phyloP scores from a whole-genome alignment of 768 basidiomycete species.

The Fibroporia radiculosa region DNA sequence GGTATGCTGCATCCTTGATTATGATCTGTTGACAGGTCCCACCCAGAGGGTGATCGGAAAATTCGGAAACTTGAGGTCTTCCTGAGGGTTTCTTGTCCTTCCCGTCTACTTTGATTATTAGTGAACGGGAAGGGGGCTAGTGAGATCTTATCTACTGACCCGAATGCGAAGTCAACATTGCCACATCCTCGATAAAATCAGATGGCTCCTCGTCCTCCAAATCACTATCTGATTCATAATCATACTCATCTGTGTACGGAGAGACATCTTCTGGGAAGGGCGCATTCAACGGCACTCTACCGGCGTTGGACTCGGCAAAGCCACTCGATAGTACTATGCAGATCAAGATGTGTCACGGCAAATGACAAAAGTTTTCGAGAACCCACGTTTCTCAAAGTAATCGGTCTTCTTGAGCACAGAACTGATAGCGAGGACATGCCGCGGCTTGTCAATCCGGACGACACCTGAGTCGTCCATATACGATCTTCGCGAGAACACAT shows the following conservation, averaged over 20 bases:
- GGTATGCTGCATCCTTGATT: conserved; percentile 12
- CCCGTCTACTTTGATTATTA: no score
- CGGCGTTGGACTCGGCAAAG: conserved; percentile 11
- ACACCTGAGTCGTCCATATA: not conserved
- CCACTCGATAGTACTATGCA: conserved; percentile 11
- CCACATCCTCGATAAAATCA: not conserved
- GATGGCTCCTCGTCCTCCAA: conserved; percentile 13
- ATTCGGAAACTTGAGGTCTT: no score
- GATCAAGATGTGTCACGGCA: not conserved
- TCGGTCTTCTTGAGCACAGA: conserved; percentile 5
- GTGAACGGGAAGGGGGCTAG: no score
- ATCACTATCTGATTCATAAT: conserved; percentile 19
- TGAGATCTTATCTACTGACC: not conserved
- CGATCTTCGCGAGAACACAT: conserved; percentile 8
- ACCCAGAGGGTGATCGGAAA: not conserved
- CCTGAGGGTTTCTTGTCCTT: no score
- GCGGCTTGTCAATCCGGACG: conserved; percentile 6
- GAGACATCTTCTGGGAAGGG: conserved; percentile 4
- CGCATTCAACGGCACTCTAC: not conserved
- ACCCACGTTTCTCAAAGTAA: conserved; percentile 10
- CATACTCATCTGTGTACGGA: conserved; percentile 10
- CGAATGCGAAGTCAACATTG: not conserved
- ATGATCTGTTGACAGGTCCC: conserved; percentile 6
- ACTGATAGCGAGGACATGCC: conserved; percentile 8
- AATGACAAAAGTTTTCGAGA: no score